phyloP scores from a whole-genome alignment of 2,329 filamentous ascomycete species.

The Claviceps arundinis region DNA sequence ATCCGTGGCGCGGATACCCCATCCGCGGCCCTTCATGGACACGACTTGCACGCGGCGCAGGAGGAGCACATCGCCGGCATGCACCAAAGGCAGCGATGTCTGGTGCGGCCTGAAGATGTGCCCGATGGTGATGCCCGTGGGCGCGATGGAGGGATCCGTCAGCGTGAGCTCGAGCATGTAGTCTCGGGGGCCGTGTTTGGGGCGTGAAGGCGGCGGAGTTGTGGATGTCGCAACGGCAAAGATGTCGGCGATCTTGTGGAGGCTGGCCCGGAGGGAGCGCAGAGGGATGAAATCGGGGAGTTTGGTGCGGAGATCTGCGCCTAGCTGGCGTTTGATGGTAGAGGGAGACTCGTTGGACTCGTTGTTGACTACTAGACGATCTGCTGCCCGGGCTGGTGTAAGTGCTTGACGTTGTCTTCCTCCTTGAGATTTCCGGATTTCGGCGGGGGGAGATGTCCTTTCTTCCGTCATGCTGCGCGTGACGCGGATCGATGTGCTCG shows the following conservation, averaged over 20 bases:
- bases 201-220: slow-evolving; percentile 37
- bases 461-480: slow-evolving; percentile 13
- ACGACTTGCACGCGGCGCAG: slow-evolving; percentile 42
- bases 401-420: background rate
- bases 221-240: slow-evolving; percentile 40
- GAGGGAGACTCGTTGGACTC: slow-evolving; percentile 16
- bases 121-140: slow-evolving; percentile 36
- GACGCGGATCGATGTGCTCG: background rate
- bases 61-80: slow-evolving; percentile 43
- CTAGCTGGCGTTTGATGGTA: slow-evolving; percentile 31
- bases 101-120: slow-evolving; percentile 46
- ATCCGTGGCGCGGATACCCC: slow-evolving; percentile 40
- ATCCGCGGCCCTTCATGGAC: slow-evolving; percentile 39
- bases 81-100: slow-evolving; percentile 40
- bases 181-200: slow-evolving; percentile 44
- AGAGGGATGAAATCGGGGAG: slow-evolving; percentile 41
- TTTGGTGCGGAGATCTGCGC: slow-evolving; percentile 31
- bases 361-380: slow-evolving; percentile 13
- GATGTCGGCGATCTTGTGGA: slow-evolving; percentile 37
- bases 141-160: slow-evolving; percentile 41
- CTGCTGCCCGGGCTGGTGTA: background rate
- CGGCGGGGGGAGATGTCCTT: background rate
- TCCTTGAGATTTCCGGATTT: slow-evolving; percentile 2
- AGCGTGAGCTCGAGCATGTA: slow-evolving; percentile 46
- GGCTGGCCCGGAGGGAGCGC: slow-evolving; percentile 35